Evolutionary conservation across 257 asterid species (phyloP).

Genomic region (Salvia rosmarinus): DNA sequence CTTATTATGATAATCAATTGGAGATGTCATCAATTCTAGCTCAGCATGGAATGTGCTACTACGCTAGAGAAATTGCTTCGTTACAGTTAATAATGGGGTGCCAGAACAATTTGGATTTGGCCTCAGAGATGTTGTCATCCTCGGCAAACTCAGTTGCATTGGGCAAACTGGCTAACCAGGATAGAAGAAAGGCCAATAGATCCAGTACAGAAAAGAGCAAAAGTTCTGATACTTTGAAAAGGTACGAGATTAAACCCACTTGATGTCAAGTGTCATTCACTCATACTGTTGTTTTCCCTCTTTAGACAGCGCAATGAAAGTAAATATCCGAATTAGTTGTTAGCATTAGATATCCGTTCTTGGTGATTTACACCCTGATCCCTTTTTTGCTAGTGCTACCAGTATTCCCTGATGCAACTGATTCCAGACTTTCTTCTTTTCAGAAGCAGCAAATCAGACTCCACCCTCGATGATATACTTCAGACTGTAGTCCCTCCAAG

Average conservation of each 20-base stretch:
- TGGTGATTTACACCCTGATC: background rate
- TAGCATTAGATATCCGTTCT: background rate
- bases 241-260: conserved; percentile 48
- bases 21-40: conserved; percentile 71
- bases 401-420: conserved; percentile 20
- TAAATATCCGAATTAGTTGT: background rate
- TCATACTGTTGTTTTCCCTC: conserved; percentile 12
- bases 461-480: conserved; percentile 46
- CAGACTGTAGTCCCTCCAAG: conserved; percentile 62
- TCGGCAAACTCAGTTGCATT: conserved; percentile 68
- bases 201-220: conserved; percentile 35
- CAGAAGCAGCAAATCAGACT: conserved; percentile 52
- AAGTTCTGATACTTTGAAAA: conserved; percentile 39
- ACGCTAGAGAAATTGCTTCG: conserved; percentile 60
- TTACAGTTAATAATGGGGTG: conserved; percentile 49
- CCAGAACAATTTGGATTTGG: conserved; percentile 54
- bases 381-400: conserved; percentile 3
- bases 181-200: conserved; percentile 27
- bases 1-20: conserved; percentile 69
- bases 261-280: background rate
- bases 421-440: background rate
- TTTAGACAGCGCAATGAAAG: background rate
- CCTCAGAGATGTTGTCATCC: conserved; percentile 75
- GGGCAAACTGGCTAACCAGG: conserved; percentile 66
- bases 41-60: conserved; percentile 82